Conservation (phyloP, 2,329 filamentous ascomycete species). For the Coccinonectria pachysandricola region DNA sequence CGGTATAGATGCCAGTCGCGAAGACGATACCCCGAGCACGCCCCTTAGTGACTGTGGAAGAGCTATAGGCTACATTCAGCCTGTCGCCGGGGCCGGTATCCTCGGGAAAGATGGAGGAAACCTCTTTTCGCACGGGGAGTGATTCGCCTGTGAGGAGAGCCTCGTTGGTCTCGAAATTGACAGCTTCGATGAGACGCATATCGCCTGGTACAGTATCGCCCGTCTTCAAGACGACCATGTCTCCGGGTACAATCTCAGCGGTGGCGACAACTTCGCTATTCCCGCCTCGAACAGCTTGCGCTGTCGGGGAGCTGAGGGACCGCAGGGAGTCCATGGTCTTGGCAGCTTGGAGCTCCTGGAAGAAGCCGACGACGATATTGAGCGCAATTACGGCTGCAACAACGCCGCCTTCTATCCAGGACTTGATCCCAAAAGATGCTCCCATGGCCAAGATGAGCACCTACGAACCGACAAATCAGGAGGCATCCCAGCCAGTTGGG, state of each 20-base stretch:
- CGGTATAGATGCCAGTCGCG: slow-evolving; percentile 50
- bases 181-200: slow-evolving; percentile 43
- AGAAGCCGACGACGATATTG: slow-evolving; percentile 41
- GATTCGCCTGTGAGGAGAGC: slow-evolving; percentile 56
- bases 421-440: slow-evolving; percentile 42
- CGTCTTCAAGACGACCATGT: slow-evolving; percentile 42
- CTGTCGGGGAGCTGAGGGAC: slow-evolving; percentile 33
- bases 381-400: slow-evolving; percentile 44
- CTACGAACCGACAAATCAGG: slow-evolving; percentile 18
- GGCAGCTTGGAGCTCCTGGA: slow-evolving; percentile 36
- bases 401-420: slow-evolving; percentile 49
- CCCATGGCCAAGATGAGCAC: slow-evolving; percentile 46
- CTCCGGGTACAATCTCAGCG: slow-evolving; percentile 44
- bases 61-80: slow-evolving; percentile 53
- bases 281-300: slow-evolving; percentile 32
- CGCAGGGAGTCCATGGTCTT: slow-evolving; percentile 40
- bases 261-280: slow-evolving; percentile 27
- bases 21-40: slow-evolving; percentile 50
- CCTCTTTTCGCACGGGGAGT: slow-evolving; percentile 46
- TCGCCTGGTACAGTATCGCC: slow-evolving; percentile 55
- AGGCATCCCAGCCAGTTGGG: slow-evolving; percentile 7
- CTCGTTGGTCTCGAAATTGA: slow-evolving; percentile 61
- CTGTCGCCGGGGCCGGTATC: slow-evolving; percentile 44
- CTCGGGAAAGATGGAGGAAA: slow-evolving; percentile 29
- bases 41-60: slow-evolving; percentile 51